A percentile compares a stretch with the other conserved stretches of the same genome.
phyloP scores from a whole-genome alignment of 371 early-diverging fungal genomes.

The Dinochytrium kinnereticum region DNA sequence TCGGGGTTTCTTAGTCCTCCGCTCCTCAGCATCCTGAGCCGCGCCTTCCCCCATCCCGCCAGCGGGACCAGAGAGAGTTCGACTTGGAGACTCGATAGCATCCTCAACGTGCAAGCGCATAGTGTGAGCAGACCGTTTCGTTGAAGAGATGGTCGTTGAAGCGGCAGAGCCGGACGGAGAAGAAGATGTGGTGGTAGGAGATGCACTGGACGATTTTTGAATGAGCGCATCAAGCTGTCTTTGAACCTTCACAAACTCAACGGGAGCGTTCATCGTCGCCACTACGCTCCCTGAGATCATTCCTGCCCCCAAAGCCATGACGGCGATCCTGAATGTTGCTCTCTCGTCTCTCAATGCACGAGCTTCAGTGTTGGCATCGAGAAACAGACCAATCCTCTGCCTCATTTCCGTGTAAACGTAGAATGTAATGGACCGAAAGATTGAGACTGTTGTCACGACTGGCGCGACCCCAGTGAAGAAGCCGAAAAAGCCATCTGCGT shows the following conservation, averaged over 20 bases:
- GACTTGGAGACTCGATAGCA: background rate
- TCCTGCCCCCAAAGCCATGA: conserved; percentile 41
- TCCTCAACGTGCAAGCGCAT: background rate
- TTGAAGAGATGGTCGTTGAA: background rate
- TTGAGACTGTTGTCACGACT: conserved; percentile 41
- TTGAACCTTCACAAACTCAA: conserved; percentile 56
- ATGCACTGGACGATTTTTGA: background rate
- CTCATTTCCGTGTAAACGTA: conserved; percentile 39
- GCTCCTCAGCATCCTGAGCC: background rate
- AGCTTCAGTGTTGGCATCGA: background rate
- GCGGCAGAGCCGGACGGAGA: background rate
- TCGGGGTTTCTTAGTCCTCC: background rate
- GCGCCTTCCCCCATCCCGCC: conserved; percentile 38
- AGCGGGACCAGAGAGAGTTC: conserved; percentile 30
- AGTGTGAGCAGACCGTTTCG: background rate
- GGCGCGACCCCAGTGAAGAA: conserved; percentile 54
- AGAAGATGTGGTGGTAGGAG: background rate
- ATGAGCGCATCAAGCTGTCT: conserved; percentile 32
- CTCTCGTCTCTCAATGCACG: no score
- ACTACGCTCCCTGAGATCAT: conserved; percentile 46
- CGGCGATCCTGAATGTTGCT: background rate
- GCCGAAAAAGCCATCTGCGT: conserved; percentile 48
- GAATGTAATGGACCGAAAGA: conserved; percentile 48
- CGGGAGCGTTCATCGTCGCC: conserved; percentile 50
- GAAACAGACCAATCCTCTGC: background rate